Conservation (phyloP, 1,139 yeast genomes). For the Debaryomyces singareniensis region DNA sequence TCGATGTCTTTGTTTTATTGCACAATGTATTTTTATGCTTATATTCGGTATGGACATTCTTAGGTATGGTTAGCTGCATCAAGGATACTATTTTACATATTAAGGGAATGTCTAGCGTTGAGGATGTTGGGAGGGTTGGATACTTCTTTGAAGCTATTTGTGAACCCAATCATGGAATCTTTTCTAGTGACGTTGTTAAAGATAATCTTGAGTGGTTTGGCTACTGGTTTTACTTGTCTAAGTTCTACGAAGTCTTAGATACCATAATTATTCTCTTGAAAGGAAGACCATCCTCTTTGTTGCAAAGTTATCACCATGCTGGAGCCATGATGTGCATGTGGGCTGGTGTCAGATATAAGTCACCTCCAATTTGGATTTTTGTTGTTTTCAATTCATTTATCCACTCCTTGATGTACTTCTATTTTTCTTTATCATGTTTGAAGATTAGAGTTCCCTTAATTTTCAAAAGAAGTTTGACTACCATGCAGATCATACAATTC, state of each 20-base stretch:
- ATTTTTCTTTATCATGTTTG: conserved; percentile 60
- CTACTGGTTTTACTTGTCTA: conserved; percentile 64
- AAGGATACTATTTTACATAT: conserved; percentile 27
- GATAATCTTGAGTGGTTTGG: conserved; percentile 56
- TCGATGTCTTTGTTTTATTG: conserved; percentile 51
- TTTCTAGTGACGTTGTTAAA: conserved; percentile 27
- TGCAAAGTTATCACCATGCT: conserved; percentile 75
- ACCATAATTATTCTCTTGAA: conserved; percentile 62
- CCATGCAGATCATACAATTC: conserved; percentile 68
- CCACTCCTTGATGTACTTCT: conserved; percentile 72
- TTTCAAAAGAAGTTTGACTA: conserved; percentile 56
- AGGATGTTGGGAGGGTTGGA: conserved; percentile 9
- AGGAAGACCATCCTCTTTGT: conserved; percentile 61
- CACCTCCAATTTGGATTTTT: conserved; percentile 72
- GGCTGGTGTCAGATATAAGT: conserved; percentile 66
- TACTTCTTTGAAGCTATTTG: conserved; percentile 55
- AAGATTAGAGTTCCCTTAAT: conserved; percentile 53
- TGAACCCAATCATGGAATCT: conserved; percentile 55
- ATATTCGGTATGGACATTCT: conserved; percentile 67
- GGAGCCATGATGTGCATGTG: conserved; percentile 85
- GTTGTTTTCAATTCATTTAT: conserved; percentile 75
- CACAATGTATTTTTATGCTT: conserved; percentile 60
- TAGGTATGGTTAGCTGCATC: conserved; percentile 58
- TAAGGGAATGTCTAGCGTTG: conserved; percentile 8
- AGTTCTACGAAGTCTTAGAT: conserved; percentile 69